phyloP scores from a whole-genome alignment of 129 eudicot genomes.

The Rutidosis leptorrhynchoides region DNA sequence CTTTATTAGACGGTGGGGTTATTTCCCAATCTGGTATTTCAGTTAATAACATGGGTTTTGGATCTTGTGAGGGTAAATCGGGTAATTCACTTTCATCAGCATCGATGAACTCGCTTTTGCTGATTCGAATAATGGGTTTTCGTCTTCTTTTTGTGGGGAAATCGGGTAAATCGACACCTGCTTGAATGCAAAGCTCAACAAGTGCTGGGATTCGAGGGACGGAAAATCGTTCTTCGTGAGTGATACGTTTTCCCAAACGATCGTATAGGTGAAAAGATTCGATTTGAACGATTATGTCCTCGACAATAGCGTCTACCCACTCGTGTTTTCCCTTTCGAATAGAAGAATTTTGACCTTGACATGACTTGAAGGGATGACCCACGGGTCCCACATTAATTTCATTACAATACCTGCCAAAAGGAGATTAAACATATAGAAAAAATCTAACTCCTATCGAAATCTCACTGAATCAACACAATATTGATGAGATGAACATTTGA shows the following conservation, averaged over 20 bases:
- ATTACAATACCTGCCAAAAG: slow-evolving; percentile 72
- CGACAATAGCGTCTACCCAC: slow-evolving; percentile 69
- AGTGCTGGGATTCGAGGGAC: slow-evolving; percentile 87
- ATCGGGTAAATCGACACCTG: slow-evolving; percentile 84
- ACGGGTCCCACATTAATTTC: slow-evolving; percentile 88
- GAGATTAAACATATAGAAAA: not conserved
- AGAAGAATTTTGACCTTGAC: slow-evolving; percentile 72
- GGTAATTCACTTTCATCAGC: slow-evolving; percentile 92
- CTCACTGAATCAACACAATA: not conserved
- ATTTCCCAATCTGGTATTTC: slow-evolving; percentile 55
- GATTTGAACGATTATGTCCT: slow-evolving; percentile 74
- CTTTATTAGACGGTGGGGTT: slow-evolving; percentile 41
- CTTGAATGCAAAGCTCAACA: slow-evolving; percentile 93
- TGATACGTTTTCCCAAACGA: slow-evolving; percentile 80
- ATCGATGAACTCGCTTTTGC: slow-evolving; percentile 83
- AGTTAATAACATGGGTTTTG: slow-evolving; percentile 40
- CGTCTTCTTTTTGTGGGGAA: slow-evolving; percentile 89
- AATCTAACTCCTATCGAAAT: not conserved
- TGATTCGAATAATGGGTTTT: no score
- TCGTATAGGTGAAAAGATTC: slow-evolving; percentile 86
- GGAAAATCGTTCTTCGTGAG: slow-evolving; percentile 81
- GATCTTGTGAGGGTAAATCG: slow-evolving; percentile 56
- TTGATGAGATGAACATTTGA: not conserved
- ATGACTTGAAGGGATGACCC: slow-evolving; percentile 93
- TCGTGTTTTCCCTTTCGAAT: slow-evolving; percentile 69